These are phyloP conservation scores for Trichoderma sp. DNA, from an alignment of 2,329 filamentous ascomycete genomes.

Conservation along the genomic window DNA sequence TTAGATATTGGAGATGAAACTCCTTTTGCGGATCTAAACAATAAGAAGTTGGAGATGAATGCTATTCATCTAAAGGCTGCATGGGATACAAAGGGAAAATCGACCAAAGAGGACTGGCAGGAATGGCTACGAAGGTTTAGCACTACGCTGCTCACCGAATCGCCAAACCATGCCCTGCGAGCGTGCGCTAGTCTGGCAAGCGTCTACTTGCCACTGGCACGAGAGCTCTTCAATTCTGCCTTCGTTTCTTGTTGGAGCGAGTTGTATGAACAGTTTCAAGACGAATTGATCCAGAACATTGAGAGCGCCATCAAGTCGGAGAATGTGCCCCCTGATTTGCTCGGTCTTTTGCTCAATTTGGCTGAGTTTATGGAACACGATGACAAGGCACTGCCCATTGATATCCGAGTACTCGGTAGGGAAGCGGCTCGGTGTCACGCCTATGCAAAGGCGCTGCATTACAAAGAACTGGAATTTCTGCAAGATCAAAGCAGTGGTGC, in stretches of 20 bases:
- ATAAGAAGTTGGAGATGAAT: constrained; percentile 95
- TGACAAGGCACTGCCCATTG: constrained; percentile 95
- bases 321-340: constrained; percentile 91
- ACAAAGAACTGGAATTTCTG: constrained; percentile 97
- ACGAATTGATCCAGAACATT: constrained; percentile 93
- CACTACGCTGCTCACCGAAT: constrained; percentile 91
- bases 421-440: constrained; percentile 97
- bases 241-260: constrained; percentile 99
- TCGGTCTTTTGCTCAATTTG: constrained; percentile 91
- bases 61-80: constrained; percentile 95
- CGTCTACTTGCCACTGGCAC: constrained; percentile 86
- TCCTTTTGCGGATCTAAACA: constrained; percentile 77
- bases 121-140: constrained; percentile 98
- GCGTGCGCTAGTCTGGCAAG: constrained; percentile 91
- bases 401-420: constrained; percentile 89
- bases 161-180: constrained; percentile 89
- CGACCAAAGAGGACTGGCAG: constrained; percentile 97
- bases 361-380: constrained; percentile 99
- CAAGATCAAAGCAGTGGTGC: constrained; percentile 95
- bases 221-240: constrained; percentile 95
- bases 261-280: constrained; percentile 93
- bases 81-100: constrained; percentile 96
- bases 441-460: constrained; percentile 96
- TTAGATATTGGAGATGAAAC: constrained; percentile 77
- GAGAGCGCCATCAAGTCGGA: constrained; percentile 94